These are phyloP conservation scores for Sclerotinia subarctica DNA, from an alignment of 2,329 filamentous ascomycete genomes.

Conservation along the genomic window DNA sequence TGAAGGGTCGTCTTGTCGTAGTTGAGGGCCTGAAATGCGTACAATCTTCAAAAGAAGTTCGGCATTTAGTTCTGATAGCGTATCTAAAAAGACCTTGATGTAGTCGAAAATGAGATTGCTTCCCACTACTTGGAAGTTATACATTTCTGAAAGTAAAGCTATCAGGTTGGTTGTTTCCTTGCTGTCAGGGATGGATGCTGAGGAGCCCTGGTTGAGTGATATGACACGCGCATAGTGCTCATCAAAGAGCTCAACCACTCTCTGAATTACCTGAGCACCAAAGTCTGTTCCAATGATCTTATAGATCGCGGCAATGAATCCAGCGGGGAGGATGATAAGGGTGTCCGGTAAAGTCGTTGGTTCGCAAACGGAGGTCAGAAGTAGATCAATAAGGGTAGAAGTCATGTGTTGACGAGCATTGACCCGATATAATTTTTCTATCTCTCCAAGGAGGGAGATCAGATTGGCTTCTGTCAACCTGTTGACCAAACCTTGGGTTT, in stretches of 20 bases:
- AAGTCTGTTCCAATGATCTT: conserved; percentile 86
- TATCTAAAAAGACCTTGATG: conserved; percentile 70
- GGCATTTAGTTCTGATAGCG: conserved; percentile 80
- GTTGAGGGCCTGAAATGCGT: conserved; percentile 73
- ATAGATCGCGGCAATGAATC: conserved; percentile 84
- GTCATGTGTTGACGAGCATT: conserved; percentile 88
- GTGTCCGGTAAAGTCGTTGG: conserved; percentile 77
- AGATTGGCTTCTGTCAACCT: conserved; percentile 89
- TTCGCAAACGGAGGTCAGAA: conserved; percentile 78
- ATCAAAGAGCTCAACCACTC: conserved; percentile 72
- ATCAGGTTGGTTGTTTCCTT: conserved; percentile 76
- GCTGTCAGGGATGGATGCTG: conserved; percentile 31
- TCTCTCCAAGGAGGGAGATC: conserved; percentile 74
- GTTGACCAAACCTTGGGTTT: conserved; percentile 86
- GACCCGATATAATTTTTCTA: conserved; percentile 79
- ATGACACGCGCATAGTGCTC: conserved; percentile 52
- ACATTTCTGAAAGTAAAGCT: conserved; percentile 79
- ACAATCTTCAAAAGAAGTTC: conserved; percentile 84
- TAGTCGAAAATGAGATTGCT: conserved; percentile 88
- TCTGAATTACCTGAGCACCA: conserved; percentile 80
- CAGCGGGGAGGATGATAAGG: conserved; percentile 85
- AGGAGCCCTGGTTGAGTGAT: conserved; percentile 36
- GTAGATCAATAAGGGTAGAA: conserved; percentile 69
- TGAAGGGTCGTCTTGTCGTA: conserved; percentile 85
- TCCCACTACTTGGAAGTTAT: conserved; percentile 85